phyloP scores from a whole-genome alignment of 1,284 basidiomycete genomes.

The Bondarzewia mesenterica region DNA sequence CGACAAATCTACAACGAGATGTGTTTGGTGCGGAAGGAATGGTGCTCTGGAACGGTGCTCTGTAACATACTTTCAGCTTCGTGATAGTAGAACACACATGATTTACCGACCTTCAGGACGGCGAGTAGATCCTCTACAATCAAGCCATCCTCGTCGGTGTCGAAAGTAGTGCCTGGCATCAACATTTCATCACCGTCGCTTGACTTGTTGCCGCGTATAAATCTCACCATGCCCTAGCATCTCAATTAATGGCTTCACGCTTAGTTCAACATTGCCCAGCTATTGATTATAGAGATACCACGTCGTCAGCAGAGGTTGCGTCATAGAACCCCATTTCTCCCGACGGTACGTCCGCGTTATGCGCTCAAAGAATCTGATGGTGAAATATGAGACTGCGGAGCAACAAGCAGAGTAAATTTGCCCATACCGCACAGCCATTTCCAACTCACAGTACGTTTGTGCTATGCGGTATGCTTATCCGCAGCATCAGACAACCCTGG shows the following conservation, averaged over 20 bases:
- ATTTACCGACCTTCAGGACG: conserved; percentile 51
- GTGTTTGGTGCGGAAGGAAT: conserved; percentile 49
- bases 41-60: conserved; percentile 45
- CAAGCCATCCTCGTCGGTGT: conserved; percentile 36
- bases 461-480: conserved; percentile 85
- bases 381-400: background rate
- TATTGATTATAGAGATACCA: conserved; percentile 78
- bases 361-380: conserved; percentile 74
- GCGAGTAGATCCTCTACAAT: conserved; percentile 61
- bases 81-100: background rate
- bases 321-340: conserved; percentile 69
- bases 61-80: too few relatives aligned
- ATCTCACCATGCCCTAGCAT: conserved; percentile 67
- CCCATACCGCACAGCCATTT: conserved; percentile 79
- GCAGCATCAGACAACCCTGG: conserved; percentile 71
- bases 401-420: background rate
- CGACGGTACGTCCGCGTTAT: conserved; percentile 80
- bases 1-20: conserved; percentile 53
- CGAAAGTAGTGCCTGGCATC: conserved; percentile 19
- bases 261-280: conserved; percentile 67
- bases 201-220: background rate
- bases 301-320: conserved; percentile 61
- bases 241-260: conserved; percentile 69
- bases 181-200: background rate
- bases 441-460: conserved; percentile 71